Base-by-base conservation (phyloP, 192 early-diverging fungal genomes). In the Linnemannia elongata region DNA sequence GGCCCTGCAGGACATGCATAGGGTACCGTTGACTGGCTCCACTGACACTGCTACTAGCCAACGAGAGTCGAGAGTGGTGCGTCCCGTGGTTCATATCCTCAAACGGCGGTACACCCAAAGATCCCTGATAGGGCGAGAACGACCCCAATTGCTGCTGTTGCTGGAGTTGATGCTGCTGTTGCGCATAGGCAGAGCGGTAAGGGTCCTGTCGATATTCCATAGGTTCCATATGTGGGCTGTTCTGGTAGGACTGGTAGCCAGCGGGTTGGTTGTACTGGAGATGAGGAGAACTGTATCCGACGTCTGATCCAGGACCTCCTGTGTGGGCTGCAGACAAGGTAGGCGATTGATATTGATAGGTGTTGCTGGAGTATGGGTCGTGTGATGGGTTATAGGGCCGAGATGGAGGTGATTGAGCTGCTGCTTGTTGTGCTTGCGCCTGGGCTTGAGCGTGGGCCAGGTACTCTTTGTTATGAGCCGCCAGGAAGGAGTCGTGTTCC, bases 401-500 rank as follows among this genome's bases (percentile, higher is more conserved):
- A 49, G 73, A 7, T 24, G 70, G 18, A 10, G 49, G 47, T 7
- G 45, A 55, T 22, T 72, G 77, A 30, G 35, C n/a, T 45, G 15
- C 60, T 27, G 12, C 47, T 24, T 41, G 71, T 33, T 30, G 73
- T 54, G 72, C 68, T 30, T 76, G 77, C 45, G 60, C 41, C 22
- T 75, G 77, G 33, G 73, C 45, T 33, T 44, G 73, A 27, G 47
- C 69, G 42, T 76, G 77, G 68, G 60, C 52, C 35, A 69, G 77
- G 49, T 75, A 75, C 20, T 81, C 79, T 81, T 66, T 49, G 45
- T 79, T 39, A n/a, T 75, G 60, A n/a, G 55, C 47, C 60, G 60
- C 41, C 20, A 84, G 68, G 39, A 84, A 84, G 66, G 82, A 47
- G 42, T 79, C 72, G 74, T 75, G 49, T 84, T 84, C 82, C 82